These are phyloP conservation scores for Galeopsis tetrahit DNA, from an alignment of 257 asterid species.

Conservation along the genomic window DNA sequence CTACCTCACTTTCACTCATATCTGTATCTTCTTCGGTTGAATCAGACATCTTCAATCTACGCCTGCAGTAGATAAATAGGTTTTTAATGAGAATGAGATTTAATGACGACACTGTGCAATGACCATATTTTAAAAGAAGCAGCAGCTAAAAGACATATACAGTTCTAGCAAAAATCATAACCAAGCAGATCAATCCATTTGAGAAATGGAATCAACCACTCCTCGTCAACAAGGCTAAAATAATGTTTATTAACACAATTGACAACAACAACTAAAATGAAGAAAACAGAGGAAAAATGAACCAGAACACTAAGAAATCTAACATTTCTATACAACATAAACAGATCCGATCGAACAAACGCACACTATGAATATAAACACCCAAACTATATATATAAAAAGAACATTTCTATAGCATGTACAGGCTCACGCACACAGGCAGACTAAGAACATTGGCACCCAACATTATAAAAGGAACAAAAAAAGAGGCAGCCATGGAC, in stretches of 20 bases:
- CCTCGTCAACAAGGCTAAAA: background rate
- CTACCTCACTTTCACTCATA: conserved; percentile 49
- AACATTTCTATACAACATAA: background rate
- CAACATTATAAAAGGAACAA: background rate
- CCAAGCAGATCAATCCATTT: background rate
- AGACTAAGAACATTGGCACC: background rate
- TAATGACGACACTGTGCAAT: background rate
- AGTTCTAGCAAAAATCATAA: background rate
- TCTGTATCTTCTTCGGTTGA: conserved; percentile 45
- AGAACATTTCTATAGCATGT: background rate
- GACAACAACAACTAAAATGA: background rate
- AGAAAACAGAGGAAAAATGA: background rate
- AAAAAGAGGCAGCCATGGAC: background rate
- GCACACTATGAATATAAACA: too few relatives aligned
- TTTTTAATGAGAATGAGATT: background rate
- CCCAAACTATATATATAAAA: too few relatives aligned
- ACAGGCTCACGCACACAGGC: background rate
- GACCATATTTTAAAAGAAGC: background rate
- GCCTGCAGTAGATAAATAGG: conserved; percentile 26
- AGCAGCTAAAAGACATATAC: background rate
- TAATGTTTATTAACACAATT: background rate
- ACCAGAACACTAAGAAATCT: too few relatives aligned
- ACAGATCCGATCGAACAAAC: too few relatives aligned
- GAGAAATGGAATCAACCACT: background rate
- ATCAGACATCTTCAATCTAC: conserved; percentile 37